phyloP scores from a whole-genome alignment of 2,329 filamentous ascomycete species.

The Penicillium aurantiogriseum region DNA sequence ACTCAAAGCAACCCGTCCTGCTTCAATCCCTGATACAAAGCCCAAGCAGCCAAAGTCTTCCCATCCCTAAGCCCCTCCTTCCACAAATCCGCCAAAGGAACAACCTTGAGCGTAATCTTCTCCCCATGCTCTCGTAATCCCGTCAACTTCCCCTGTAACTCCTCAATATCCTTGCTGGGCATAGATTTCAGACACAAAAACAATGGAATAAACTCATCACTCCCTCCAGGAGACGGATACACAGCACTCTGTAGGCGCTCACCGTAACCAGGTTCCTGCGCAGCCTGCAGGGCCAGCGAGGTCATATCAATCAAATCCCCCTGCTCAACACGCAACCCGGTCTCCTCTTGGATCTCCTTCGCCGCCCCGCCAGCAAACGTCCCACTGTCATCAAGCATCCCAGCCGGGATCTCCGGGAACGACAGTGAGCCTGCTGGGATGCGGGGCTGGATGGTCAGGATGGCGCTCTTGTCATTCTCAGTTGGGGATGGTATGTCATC shows the following conservation, averaged over 20 bases:
- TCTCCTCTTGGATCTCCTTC: slow-evolving; percentile 59
- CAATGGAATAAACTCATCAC: slow-evolving; percentile 59
- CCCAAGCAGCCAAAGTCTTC: slow-evolving; percentile 56
- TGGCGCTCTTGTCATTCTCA: slow-evolving; percentile 48
- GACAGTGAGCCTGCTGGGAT: slow-evolving; percentile 55
- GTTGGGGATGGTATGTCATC: slow-evolving; percentile 45
- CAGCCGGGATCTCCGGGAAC: slow-evolving; percentile 58
- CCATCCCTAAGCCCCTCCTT: slow-evolving; percentile 55
- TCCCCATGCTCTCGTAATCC: slow-evolving; percentile 56
- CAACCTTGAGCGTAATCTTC: slow-evolving; percentile 59
- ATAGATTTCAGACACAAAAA: slow-evolving; percentile 57
- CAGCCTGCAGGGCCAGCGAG: slow-evolving; percentile 43
- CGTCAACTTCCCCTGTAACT: slow-evolving; percentile 53
- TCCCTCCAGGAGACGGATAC: slow-evolving; percentile 56
- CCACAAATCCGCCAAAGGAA: slow-evolving; percentile 53
- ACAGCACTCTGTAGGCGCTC: slow-evolving; percentile 49
- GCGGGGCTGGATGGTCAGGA: slow-evolving; percentile 58
- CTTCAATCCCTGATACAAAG: slow-evolving; percentile 54
- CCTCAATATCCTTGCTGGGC: slow-evolving; percentile 48
- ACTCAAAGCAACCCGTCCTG: slow-evolving; percentile 45
- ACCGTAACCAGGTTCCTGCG: slow-evolving; percentile 17
- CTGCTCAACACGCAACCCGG: slow-evolving; percentile 51
- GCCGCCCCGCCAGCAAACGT: slow-evolving; percentile 56
- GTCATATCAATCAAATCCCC: slow-evolving; percentile 56
- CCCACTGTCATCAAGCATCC: slow-evolving; percentile 58